Percentiles rank a stretch among this genome's conserved stretches.
Conservation (phyloP, 1,284 basidiomycete genomes). For the Marasmius fiardii region DNA sequence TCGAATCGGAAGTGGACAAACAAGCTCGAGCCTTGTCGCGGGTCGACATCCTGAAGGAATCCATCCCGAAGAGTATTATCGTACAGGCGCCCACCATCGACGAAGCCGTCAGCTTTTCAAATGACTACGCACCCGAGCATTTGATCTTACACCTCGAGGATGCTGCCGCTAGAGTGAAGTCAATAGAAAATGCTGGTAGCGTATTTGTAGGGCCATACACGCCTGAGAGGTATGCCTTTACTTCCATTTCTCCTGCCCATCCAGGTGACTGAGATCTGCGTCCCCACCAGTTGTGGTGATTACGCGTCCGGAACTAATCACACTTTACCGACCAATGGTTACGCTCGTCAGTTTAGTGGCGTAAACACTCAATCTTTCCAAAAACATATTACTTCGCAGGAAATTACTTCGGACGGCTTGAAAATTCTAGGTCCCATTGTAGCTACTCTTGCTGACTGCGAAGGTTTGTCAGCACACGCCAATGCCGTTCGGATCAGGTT, state of each 20-base stretch:
- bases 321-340: conserved; percentile 92
- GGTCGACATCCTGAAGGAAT: conserved; percentile 88
- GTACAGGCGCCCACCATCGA: conserved; percentile 67
- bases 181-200: conserved; percentile 89
- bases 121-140: conserved; percentile 98
- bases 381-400: conserved; percentile 97
- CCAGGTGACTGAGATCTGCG: conserved; percentile 7
- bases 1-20: conserved; percentile 84
- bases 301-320: conserved; percentile 99
- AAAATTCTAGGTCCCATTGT: conserved; percentile 85
- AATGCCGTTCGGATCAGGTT: conserved; percentile 80
- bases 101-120: conserved; percentile 87
- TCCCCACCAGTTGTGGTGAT: conserved; percentile 79
- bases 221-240: conserved; percentile 77
- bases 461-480: conserved; percentile 94
- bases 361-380: conserved; percentile 98
- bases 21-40: conserved; percentile 89
- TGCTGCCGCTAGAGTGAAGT: conserved; percentile 62
- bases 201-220: conserved; percentile 95
- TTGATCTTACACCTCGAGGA: conserved; percentile 85
- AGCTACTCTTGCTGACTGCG: conserved; percentile 88
- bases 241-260: conserved; percentile 4
- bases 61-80: conserved; percentile 90
- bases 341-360: conserved; percentile 96
- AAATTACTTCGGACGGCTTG: conserved; percentile 82